Base-by-base conservation (phyloP, 495 filamentous ascomycete species). In the Lasiosphaeria miniovina region DNA sequence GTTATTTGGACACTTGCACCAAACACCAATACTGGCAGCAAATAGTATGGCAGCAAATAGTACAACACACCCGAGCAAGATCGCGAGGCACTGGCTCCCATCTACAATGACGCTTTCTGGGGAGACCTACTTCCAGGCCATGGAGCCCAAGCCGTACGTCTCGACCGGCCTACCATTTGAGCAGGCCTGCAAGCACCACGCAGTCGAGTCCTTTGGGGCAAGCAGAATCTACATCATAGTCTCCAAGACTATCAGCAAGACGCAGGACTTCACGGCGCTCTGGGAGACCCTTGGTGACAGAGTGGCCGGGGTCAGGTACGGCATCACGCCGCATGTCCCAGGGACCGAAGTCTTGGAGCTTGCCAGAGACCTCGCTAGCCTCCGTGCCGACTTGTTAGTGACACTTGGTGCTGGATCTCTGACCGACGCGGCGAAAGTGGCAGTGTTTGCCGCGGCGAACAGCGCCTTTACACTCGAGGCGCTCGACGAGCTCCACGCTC, bases 361-460 rank as follows among this genome's bases (percentile, higher is more conserved):
- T 36, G 67, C 75, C 10, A 65, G 75, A 4, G 83, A 87, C 7
- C 71, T 80, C 1, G 65, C 74, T n/a, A 65, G 65, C 15, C 71
- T 71, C 14, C 56, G 76, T 9, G 81, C 80, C 4, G 85, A 89
- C 74, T 64, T 80, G 34, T 67, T 88, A 41, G 64, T 89, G 38
- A 88, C 85, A 0, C 70, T 88, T 3, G 86, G 86, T 36, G 86
- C 76, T 12, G 85, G 85, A 0, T 83, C 79, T 38, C 64, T 88
- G 61, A 84, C 84, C 1, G 86, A 88, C 65, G 83, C 72, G 0
- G 83, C 83, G 3, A 88, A 87, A 68, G 75, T 88, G 4, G 71
- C 84, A 56, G 70, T 77, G 4, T 70, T 84, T 36, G 66, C 72
- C 11, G 58, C 59, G 0, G 74, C 81, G 36, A 86, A 86, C 59